phyloP scores from a whole-genome alignment of 176 grass and related monocot species.

The Lolium perenne region DNA sequence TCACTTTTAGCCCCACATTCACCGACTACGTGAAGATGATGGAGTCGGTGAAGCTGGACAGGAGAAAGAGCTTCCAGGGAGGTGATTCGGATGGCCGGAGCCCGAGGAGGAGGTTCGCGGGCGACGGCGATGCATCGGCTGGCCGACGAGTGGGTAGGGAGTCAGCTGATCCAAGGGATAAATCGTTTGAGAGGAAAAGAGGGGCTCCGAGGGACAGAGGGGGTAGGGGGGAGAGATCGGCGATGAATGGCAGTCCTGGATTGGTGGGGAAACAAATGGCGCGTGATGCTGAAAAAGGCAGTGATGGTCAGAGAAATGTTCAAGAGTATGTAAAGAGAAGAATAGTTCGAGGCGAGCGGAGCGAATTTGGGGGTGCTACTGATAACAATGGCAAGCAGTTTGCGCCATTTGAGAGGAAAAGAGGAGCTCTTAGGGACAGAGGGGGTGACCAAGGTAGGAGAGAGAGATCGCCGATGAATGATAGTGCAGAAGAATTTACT shows the following conservation, averaged over 20 bases:
- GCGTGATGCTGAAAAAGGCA: background rate
- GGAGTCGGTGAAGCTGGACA: conserved; percentile 86
- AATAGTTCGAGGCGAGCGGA: conserved; percentile 41
- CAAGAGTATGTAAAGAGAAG: conserved; percentile 48
- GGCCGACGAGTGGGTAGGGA: conserved; percentile 26
- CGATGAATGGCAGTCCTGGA: conserved; percentile 8
- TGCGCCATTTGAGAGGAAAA: conserved; percentile 35
- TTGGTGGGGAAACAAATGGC: conserved; percentile 33
- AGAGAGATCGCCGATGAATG: background rate
- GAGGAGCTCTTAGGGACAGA: conserved; percentile 23
- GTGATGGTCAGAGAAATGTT: conserved; percentile 21
- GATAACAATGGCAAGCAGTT: conserved; percentile 33
- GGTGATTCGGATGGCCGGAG: conserved; percentile 38
- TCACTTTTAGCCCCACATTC: conserved; percentile 78
- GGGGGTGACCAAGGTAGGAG: conserved; percentile 14
- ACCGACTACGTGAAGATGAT: conserved; percentile 97
- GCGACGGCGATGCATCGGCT: conserved; percentile 28
- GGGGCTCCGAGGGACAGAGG: conserved; percentile 25
- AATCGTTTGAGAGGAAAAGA: conserved; percentile 40
- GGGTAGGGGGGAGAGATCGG: background rate
- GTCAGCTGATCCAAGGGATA: conserved; percentile 42
- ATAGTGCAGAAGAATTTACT: conserved; percentile 14
- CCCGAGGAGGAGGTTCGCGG: conserved; percentile 40
- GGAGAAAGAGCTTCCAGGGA: conserved; percentile 53
- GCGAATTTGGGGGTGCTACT: conserved; percentile 6